Conservation (phyloP, 2,329 filamentous ascomycete genomes). For the Epicoccum sorghinum region DNA sequence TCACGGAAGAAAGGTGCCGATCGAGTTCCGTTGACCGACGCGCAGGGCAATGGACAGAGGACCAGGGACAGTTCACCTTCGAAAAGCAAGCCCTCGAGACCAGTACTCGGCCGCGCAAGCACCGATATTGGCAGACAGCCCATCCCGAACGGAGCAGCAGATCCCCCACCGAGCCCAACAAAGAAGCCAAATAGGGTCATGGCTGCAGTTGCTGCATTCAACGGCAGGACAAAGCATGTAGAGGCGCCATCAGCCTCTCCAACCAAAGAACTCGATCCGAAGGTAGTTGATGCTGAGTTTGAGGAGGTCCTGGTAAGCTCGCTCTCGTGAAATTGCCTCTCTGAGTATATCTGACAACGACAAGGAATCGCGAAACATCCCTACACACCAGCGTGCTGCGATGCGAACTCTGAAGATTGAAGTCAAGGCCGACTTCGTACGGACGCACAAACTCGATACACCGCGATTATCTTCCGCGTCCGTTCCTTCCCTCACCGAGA, state of each 20-base stretch:
- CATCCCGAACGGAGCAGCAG: slow-evolving; percentile 11
- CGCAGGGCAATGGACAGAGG: slow-evolving; percentile 42
- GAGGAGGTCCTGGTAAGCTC: slow-evolving; percentile 63
- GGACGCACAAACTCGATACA: slow-evolving; percentile 76
- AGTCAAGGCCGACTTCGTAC: slow-evolving; percentile 95
- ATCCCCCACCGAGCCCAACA: slow-evolving; percentile 26
- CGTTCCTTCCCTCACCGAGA: slow-evolving; percentile 39
- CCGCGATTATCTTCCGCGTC: slow-evolving; percentile 56
- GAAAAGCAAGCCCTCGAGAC: slow-evolving; percentile 26
- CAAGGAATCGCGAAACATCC: slow-evolving; percentile 87
- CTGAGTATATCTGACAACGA: slow-evolving; percentile 25
- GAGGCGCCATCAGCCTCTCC: slow-evolving; percentile 36
- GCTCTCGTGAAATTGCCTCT: slow-evolving; percentile 48
- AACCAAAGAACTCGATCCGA: slow-evolving; percentile 54
- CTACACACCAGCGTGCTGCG: slow-evolving; percentile 90
- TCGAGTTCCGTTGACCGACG: slow-evolving; percentile 39
- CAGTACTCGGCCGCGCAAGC: slow-evolving; percentile 33
- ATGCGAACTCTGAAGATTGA: slow-evolving; percentile 88
- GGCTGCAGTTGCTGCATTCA: slow-evolving; percentile 68
- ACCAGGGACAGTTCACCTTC: slow-evolving; percentile 31
- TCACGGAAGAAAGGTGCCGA: slow-evolving; percentile 46
- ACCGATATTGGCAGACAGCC: slow-evolving; percentile 34
- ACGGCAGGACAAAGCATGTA: slow-evolving; percentile 56
- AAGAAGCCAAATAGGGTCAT: slow-evolving; percentile 62
- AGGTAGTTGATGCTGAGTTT: slow-evolving; percentile 66